phyloP scores from a whole-genome alignment of 768 basidiomycete genomes.

The Calocera viscosa region DNA sequence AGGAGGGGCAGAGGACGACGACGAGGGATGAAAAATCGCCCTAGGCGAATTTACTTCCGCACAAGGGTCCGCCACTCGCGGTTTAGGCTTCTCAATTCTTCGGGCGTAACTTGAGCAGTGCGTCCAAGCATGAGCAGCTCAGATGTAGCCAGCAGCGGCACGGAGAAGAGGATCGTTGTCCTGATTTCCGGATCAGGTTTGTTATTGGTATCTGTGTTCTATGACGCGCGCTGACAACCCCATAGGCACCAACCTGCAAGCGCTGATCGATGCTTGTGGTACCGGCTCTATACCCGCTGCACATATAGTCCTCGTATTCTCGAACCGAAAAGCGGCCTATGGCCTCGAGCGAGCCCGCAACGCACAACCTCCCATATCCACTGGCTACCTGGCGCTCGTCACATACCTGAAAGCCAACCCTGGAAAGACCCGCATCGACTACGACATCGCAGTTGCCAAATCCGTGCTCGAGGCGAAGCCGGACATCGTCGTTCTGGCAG shows the following conservation, averaged over 20 bases:
- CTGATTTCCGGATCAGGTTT: constrained; percentile 58
- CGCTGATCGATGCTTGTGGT: constrained; percentile 71
- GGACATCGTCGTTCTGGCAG: constrained; percentile 86
- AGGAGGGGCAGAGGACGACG: background rate
- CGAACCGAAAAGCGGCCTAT: constrained; percentile 82
- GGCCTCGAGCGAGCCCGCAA: constrained; percentile 70
- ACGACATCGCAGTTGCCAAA: constrained; percentile 68
- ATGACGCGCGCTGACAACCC: constrained; percentile 5
- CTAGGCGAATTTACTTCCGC: background rate
- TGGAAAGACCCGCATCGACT: constrained; percentile 64
- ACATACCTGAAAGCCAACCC: constrained; percentile 66
- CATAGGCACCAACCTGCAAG: constrained; percentile 88
- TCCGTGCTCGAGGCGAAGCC: constrained; percentile 52
- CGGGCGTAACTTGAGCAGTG: background rate
- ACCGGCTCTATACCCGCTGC: constrained; percentile 47
- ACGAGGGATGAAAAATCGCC: background rate
- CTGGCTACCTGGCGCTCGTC: constrained; percentile 70
- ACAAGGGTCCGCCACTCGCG: background rate
- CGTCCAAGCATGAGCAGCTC: background rate
- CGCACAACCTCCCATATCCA: constrained; percentile 65
- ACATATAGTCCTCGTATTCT: constrained; percentile 67
- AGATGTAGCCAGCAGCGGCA: background rate
- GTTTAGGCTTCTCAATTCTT: background rate
- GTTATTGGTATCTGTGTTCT: background rate
- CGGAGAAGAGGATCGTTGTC: constrained; percentile 33